A percentile compares a stretch with the other conserved stretches of the same genome.
These are phyloP conservation scores for Henckelia pumila DNA, from an alignment of 257 asterid species.

Conservation along the genomic window DNA sequence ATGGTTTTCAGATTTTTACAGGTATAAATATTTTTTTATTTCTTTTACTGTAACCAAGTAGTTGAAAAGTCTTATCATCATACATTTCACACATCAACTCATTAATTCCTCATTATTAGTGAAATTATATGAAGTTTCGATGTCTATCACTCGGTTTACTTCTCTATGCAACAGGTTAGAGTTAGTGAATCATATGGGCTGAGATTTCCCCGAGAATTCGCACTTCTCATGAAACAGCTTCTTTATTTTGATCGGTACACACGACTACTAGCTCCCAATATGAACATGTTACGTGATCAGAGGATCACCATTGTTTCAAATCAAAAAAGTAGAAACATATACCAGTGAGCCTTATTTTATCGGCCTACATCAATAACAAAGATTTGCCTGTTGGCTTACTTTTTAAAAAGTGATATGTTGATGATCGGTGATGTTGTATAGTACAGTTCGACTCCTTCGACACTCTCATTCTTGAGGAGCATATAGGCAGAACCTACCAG, in stretches of 20 bases:
- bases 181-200: conserved; percentile 95
- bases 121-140: not conserved
- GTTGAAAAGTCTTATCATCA: not conserved
- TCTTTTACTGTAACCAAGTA: no score
- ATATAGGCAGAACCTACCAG: not conserved
- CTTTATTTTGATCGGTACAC: conserved; percentile 96
- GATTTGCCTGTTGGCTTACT: no score
- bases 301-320: conserved; percentile 75
- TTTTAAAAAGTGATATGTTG: no score
- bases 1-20: not conserved
- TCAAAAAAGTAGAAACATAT: conserved; percentile 37
- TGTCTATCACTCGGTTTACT: no score
- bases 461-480: no score
- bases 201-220: conserved; percentile 95
- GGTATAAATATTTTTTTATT: not conserved
- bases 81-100: no score
- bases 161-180: conserved; percentile 53
- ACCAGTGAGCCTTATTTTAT: conserved; percentile 25
- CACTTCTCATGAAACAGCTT: conserved; percentile 92
- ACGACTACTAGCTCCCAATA: conserved; percentile 80
- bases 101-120: not conserved
- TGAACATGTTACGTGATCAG: conserved; percentile 94
- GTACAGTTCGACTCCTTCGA: no score
- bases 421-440: no score
- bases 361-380: not conserved